These are phyloP conservation scores for Penicillium sp. DNA, from an alignment of 2,329 filamentous ascomycete genomes.

Conservation along the genomic window DNA sequence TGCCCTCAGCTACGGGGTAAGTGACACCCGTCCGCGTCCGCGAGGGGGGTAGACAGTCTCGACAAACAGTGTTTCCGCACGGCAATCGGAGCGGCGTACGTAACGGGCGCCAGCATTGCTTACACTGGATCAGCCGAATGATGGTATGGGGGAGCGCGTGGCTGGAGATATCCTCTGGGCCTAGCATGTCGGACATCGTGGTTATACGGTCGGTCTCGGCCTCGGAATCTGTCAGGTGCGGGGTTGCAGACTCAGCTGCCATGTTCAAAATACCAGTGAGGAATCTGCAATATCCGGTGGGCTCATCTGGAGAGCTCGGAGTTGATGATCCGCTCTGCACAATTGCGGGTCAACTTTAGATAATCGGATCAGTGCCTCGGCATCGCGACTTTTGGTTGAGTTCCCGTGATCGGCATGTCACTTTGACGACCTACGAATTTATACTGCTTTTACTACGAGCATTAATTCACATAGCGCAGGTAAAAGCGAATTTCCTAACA, in stretches of 20 bases:
- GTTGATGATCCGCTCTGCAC: conserved; percentile 18
- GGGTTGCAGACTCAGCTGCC: conserved; percentile 7
- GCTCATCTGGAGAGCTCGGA: background rate
- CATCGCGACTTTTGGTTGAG: background rate
- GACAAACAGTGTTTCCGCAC: conserved; percentile 79
- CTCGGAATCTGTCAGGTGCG: background rate
- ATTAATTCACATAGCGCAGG: background rate
- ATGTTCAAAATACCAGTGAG: conserved; percentile 4
- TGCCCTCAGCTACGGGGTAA: conserved; percentile 69
- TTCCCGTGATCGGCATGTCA: background rate
- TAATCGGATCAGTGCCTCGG: conserved; percentile 12
- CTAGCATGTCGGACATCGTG: conserved; percentile 6
- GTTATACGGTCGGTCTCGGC: conserved; percentile 7
- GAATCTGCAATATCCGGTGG: background rate
- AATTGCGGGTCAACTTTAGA: conserved; percentile 24
- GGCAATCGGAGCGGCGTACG: conserved; percentile 72
- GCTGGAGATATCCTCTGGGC: conserved; percentile 39
- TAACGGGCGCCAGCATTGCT: conserved; percentile 69
- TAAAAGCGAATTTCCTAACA: background rate
- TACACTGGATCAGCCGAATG: conserved; percentile 76
- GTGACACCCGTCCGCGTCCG: conserved; percentile 70
- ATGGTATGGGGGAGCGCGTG: conserved; percentile 62
- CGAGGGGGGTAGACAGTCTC: conserved; percentile 68
- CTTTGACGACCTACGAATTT: background rate
- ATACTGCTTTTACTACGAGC: background rate